Base-by-base conservation (phyloP, 176 grass and related monocot genomes). In the Cenchrus purpureus region DNA sequence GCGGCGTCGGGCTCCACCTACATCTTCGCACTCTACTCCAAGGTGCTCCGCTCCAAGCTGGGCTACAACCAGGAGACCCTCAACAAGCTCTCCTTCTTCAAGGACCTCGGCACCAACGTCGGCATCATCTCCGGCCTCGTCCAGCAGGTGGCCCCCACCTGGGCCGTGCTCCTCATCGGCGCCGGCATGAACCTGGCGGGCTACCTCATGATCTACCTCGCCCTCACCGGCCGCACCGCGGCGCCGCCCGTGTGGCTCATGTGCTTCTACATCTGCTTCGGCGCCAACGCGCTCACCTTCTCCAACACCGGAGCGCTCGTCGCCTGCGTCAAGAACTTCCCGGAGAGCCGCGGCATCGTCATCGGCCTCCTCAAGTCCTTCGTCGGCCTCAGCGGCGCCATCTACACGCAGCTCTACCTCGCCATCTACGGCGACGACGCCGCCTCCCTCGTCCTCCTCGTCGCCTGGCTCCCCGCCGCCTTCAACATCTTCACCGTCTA, bases 351-450 rank as follows among this genome's bases (percentile, higher is more conserved):
- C 55, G 89, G 89, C 31, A 81, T 91, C 46, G 89, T 91, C 29
- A 77, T 91, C 69, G 89, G 89, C 58, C 89, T 91, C 10, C 84
- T 82, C 40, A 82, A 82, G 67, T 15, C 65, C n/a, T 97, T 90
- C 71, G 91, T 95, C 1, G 95, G 92, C 0, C 90, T 97, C 76
- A 97, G 95, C 74, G 92, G 95, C 31, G 95, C 95, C 71, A 88
- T 95, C 52, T 94, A 95, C 87, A 92, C 95, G 81, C 92, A 97
- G 81, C 86, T 97, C 42, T 95, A 95, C 87, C 85, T 57, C 34
- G 85, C 92, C 60, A 76, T 94, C 88, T 95, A 95, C 79, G 79
- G 94, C 9, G 79, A 85, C 78, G 71, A 90, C 72, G 72, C 88
- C 0, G 63, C 71, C 17, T 80, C 82, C 15, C 86, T 91, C 10